phyloP scores from a whole-genome alignment of 441 rosid genomes.

The Euphorbia celastroides region DNA sequence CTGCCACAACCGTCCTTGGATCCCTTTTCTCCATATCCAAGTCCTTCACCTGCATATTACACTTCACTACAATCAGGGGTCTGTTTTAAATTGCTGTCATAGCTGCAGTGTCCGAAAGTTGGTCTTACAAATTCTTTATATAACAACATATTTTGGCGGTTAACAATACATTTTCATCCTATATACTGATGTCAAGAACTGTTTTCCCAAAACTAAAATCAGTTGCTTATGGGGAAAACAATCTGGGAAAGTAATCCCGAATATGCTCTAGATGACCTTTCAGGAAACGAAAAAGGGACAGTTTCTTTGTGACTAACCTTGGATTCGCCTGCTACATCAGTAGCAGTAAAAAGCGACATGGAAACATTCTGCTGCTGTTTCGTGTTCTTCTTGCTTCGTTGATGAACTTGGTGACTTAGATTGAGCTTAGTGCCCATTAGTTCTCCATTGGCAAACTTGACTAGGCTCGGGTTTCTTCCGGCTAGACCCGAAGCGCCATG shows the following conservation, averaged over 20 bases:
- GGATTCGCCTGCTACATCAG: constrained; percentile 29
- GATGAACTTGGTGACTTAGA: constrained; percentile 17
- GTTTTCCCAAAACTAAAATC: too few relatives aligned
- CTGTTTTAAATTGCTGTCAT: too few relatives aligned
- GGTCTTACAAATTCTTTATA: too few relatives aligned
- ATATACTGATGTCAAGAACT: too few relatives aligned
- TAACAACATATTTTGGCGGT: too few relatives aligned
- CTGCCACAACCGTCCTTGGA: constrained; percentile 68
- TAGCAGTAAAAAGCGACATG: constrained; percentile 32
- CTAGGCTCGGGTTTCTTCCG: constrained; percentile 31
- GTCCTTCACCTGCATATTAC: constrained; percentile 55
- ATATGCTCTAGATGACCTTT: too few relatives aligned
- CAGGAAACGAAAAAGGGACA: too few relatives aligned
- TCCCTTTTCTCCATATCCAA: constrained; percentile 59
- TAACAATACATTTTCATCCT: too few relatives aligned
- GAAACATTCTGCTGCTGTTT: constrained; percentile 27
- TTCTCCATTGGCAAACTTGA: constrained; percentile 54
- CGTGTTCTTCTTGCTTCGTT: background rate
- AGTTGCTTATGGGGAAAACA: too few relatives aligned
- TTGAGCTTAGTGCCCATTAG: constrained; percentile 69
- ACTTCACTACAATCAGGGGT: background rate
- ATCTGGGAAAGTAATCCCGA: too few relatives aligned
- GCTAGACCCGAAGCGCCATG: constrained; percentile 29
- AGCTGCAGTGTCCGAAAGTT: too few relatives aligned
- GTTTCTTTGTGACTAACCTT: constrained; percentile 28